Conservation (phyloP, 169 alveolate genomes). For the Plasmodium billcollinsi region DNA sequence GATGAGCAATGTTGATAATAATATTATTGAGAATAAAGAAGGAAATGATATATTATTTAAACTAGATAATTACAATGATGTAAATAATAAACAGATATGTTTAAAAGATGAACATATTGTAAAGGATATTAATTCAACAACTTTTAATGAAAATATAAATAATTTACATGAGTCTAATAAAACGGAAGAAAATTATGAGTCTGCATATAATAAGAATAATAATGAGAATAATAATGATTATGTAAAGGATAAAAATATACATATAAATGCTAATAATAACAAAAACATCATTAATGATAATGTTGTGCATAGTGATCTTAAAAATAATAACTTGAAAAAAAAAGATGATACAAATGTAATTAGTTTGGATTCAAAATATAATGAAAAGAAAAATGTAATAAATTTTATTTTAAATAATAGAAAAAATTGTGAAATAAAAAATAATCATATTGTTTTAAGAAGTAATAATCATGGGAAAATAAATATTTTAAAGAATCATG, state of each 20-base stretch:
- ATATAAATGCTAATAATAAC: not conserved
- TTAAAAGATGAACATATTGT: not conserved
- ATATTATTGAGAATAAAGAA: not conserved
- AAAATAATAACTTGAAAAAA: not conserved
- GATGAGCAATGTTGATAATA: not conserved
- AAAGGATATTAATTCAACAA: not conserved
- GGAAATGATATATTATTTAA: not conserved
- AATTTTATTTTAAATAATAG: conserved; percentile 48
- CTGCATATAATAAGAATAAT: not conserved
- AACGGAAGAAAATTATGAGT: not conserved
- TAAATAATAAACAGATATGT: not conserved
- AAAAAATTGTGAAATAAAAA: conserved; percentile 29
- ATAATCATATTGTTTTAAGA: conserved; percentile 23
- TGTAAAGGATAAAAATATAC: not conserved
- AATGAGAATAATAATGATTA: not conserved
- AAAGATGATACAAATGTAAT: not conserved
- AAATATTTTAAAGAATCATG: conserved; percentile 30
- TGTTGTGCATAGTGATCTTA: not conserved
- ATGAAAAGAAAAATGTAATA: conserved; percentile 37
- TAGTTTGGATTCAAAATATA: not conserved
- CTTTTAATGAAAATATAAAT: not conserved
- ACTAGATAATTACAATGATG: not conserved
- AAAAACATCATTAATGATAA: not conserved
- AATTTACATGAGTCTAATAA: conserved; percentile 3
- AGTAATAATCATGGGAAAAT: conserved; percentile 33